Conservation (phyloP, 331 rosid genomes). For the Telfairia occidentalis region DNA sequence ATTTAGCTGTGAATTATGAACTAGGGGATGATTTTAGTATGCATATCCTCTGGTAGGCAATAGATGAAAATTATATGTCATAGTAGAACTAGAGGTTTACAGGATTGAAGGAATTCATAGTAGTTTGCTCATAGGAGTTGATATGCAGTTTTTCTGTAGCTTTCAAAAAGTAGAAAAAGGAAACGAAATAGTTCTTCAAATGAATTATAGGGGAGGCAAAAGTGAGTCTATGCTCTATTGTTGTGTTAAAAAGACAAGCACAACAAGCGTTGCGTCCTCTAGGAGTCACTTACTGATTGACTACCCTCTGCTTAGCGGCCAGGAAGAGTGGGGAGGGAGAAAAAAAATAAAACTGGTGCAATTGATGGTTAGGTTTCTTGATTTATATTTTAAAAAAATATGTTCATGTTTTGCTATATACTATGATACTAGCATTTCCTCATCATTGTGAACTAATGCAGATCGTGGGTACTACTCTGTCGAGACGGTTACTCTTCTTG, state of each 20-base stretch:
- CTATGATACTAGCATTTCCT: slow-evolving; percentile 16
- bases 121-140: neutral
- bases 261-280: neutral
- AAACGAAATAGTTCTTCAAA: neutral
- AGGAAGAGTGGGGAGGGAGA: neutral
- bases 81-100: neutral
- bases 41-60: neutral
- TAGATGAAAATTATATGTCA: neutral
- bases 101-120: neutral
- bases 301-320: neutral
- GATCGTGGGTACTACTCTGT: slow-evolving; percentile 94
- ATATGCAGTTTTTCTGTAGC: neutral
- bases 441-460: slow-evolving; percentile 36
- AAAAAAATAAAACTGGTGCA: neutral
- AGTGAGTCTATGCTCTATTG: neutral
- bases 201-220: neutral
- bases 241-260: neutral
- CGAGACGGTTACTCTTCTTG: slow-evolving; percentile 90
- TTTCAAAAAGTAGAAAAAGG: neutral
- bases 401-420: neutral
- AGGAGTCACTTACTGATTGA: neutral
- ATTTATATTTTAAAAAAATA: neutral
- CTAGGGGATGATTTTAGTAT: neutral
- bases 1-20: neutral
- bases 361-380: neutral